phyloP scores from a whole-genome alignment of 1,284 basidiomycete species.

The Naganishia cerealis region DNA sequence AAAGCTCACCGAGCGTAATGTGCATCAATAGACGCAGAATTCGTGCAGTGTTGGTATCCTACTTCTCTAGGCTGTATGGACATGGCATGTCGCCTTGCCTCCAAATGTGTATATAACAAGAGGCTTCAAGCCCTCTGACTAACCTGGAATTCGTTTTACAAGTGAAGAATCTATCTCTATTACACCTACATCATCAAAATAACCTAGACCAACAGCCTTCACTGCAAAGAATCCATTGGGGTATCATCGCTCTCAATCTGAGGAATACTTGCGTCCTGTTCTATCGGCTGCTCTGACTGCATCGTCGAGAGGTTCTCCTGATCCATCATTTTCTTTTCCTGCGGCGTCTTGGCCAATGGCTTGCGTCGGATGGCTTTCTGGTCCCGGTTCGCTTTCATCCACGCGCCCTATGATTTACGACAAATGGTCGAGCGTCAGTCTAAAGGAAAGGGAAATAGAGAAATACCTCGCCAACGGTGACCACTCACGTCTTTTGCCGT shows the following conservation, averaged over 20 bases:
- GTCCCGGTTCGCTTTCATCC: conserved; percentile 34
- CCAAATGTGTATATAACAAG: no score
- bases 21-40: no score
- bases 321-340: conserved; percentile 25
- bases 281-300: background rate
- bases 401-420: conserved; percentile 28
- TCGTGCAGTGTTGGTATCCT: no score
- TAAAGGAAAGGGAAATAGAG: background rate
- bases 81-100: no score
- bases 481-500: conserved; percentile 51
- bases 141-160: background rate
- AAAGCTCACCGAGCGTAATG: background rate
- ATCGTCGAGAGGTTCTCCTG: background rate
- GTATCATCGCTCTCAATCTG: background rate
- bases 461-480: background rate
- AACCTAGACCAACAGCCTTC: background rate
- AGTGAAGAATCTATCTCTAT: background rate
- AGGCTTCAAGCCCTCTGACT: background rate
- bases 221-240: background rate
- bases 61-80: no score
- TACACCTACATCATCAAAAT: background rate
- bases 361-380: conserved; percentile 31
- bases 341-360: conserved; percentile 32
- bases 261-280: background rate
- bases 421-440: background rate